Percentiles rank a stretch among this genome's conserved stretches.
Evolutionary conservation across 2,329 filamentous ascomycete genomes (phyloP).

Genomic region (Claviceps paspali): DNA sequence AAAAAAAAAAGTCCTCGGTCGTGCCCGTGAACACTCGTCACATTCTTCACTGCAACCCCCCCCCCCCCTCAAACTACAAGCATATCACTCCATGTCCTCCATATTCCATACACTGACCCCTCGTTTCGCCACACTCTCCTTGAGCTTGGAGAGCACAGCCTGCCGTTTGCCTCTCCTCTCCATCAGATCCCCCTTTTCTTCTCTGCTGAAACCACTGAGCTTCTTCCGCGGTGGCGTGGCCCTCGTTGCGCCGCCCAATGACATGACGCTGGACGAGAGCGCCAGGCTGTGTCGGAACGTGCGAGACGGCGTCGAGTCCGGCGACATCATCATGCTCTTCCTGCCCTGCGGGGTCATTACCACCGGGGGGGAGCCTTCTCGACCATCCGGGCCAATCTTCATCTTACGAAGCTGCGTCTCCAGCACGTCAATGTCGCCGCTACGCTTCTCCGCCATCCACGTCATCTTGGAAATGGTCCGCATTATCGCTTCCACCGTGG

Average conservation of each 20-base stretch:
- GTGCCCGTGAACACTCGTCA: no score
- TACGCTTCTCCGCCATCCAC: conserved; percentile 77
- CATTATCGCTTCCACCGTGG: conserved; percentile 82
- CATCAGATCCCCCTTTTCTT: conserved; percentile 42
- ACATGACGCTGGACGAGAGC: conserved; percentile 20
- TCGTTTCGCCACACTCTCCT: conserved; percentile 30
- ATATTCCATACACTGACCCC: conserved; percentile 35
- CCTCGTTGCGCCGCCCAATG: conserved; percentile 23
- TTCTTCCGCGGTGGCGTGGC: conserved; percentile 42
- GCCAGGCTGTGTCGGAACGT: conserved; percentile 25
- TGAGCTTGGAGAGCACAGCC: conserved; percentile 37
- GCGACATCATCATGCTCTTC: conserved; percentile 25
- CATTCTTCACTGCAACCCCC: neutral
- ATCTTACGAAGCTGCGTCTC: conserved; percentile 74
- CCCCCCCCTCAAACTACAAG: no score
- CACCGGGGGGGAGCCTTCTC: conserved; percentile 29
- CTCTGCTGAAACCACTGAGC: conserved; percentile 42
- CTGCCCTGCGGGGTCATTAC: conserved; percentile 23
- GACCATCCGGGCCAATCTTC: conserved; percentile 31
- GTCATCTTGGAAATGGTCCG: conserved; percentile 91
- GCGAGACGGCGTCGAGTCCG: conserved; percentile 27
- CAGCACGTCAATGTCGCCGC: conserved; percentile 77
- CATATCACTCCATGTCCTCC: conserved; percentile 31
- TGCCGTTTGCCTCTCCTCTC: conserved; percentile 37
- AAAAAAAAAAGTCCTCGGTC: no score